Conservation (phyloP, 352 stramenopile species). For the Phytophthora meadii region DNA sequence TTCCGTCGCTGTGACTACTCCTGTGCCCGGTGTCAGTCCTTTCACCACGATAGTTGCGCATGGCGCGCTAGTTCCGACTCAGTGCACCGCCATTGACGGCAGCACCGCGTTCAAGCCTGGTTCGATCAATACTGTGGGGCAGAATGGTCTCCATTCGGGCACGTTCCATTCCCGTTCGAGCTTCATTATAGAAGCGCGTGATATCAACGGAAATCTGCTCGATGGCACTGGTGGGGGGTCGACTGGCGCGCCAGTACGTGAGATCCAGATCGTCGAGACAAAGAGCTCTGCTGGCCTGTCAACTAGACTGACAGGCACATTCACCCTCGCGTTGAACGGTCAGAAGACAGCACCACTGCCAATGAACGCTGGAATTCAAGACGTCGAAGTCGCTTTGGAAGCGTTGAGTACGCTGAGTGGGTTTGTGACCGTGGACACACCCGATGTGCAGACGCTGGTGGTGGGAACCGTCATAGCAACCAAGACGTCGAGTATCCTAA, state of each 20-base stretch:
- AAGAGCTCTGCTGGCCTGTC: slow-evolving; percentile 42
- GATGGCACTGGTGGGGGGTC: slow-evolving; percentile 76
- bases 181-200: slow-evolving; percentile 94
- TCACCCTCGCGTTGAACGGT: slow-evolving; percentile 75
- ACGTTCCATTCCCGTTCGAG: slow-evolving; percentile 71
- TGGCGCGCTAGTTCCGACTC: slow-evolving; percentile 60
- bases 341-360: slow-evolving; percentile 62
- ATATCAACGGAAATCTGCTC: slow-evolving; percentile 92
- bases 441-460: slow-evolving; percentile 81
- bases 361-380: slow-evolving; percentile 82
- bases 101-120: slow-evolving; percentile 67
- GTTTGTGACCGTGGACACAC: slow-evolving; percentile 88
- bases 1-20: slow-evolving; percentile 19
- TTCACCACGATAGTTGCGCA: slow-evolving; percentile 68
- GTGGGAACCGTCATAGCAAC: slow-evolving; percentile 68
- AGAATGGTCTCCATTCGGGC: slow-evolving; percentile 66
- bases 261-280: slow-evolving; percentile 94
- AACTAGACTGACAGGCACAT: slow-evolving; percentile 67
- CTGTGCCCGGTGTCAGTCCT: slow-evolving; percentile 55
- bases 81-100: slow-evolving; percentile 73
- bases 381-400: slow-evolving; percentile 82
- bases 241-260: slow-evolving; percentile 62
- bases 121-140: slow-evolving; percentile 59
- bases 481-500: slow-evolving; percentile 81
- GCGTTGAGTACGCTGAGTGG: slow-evolving; percentile 78